A percentile compares a stretch with the other conserved stretches of the same genome.
Evolutionary conservation across 164 flowering plant genomes (phyloP).

Genomic region (Macadamia integrifolia): DNA sequence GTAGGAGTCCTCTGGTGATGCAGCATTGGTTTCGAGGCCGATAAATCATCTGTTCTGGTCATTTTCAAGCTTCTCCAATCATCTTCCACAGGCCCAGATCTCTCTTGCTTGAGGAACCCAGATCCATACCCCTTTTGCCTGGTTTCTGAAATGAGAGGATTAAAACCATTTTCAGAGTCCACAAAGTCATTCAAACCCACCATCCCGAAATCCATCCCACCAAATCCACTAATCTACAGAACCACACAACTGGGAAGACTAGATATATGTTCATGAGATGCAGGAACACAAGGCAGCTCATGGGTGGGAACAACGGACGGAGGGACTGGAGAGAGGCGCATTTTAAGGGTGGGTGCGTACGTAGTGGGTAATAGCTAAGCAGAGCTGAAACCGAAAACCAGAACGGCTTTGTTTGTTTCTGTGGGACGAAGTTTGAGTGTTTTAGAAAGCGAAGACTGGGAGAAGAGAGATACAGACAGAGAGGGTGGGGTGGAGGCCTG

Average conservation of each 20-base stretch:
- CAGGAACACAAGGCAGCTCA: constrained; percentile 2
- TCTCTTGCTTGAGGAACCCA: constrained; percentile 39
- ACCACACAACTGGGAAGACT: constrained; percentile 13
- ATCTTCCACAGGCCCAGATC: constrained; percentile 36
- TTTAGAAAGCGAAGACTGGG: constrained; percentile 3
- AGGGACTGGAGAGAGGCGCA: constrained; percentile 9
- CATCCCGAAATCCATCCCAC: constrained; percentile 56
- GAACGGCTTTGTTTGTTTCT: too few relatives aligned
- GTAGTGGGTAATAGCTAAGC: background rate
- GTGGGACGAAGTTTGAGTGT: too few relatives aligned
- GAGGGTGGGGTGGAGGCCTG: constrained; percentile 1
- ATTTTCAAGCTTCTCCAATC: constrained; percentile 56
- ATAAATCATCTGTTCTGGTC: constrained; percentile 38
- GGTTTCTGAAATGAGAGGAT: constrained; percentile 32
- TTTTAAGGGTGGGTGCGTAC: constrained; percentile 1
- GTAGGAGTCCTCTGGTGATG: constrained; percentile 27
- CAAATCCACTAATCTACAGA: constrained; percentile 14
- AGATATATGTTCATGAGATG: constrained; percentile 17
- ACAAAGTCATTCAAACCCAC: constrained; percentile 43
- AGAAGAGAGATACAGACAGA: constrained; percentile 25
- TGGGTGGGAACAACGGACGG: background rate
- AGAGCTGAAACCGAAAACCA: constrained; percentile 12
- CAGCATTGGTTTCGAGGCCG: constrained; percentile 36
- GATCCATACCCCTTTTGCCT: constrained; percentile 53
- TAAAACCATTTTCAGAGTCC: constrained; percentile 31